Base-by-base conservation (phyloP, 352 stramenopile genomes). In the Aphanomyces cochlioides region DNA sequence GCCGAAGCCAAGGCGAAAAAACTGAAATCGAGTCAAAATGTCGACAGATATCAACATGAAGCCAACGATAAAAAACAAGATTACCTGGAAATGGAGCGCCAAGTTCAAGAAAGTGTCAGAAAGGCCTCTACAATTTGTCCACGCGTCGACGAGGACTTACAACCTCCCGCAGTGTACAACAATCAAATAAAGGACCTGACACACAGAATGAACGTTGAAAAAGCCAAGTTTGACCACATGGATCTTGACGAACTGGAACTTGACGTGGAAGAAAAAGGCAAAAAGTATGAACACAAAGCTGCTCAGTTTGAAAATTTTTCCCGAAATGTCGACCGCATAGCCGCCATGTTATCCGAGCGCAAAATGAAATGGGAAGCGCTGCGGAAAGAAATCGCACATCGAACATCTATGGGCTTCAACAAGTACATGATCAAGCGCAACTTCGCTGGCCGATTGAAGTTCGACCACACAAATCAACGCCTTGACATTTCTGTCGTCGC, bases 361-460 rank as follows among this genome's bases (percentile, higher is more conserved):
- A 85, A 91, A 66, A 77, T 76, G 3, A 81, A 88, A 59, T 95
- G 87, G 87, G 78, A 90, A 60, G 81, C 85, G 28, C 47, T 95
- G 17, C 87, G 87, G 21, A 91, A 88, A 67, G 80, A 91, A 67
- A 95, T 95, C 54, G 79, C 87, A 3, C 76, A 83, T 36, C 83
- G 84, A 13, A 95, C 85, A 36, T 92, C 82, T 8, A 81, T 89
- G 59, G 83, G 82, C 73, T 95, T 95, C 73, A 93, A 95, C 75
- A 78, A 87, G 61, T 92, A 82, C 75, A 95, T 95, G 87, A 70
- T 79, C 21, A 73, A 89, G 56, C 92, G 92, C 74, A 91, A 92
- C 68, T 95, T 95, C 71, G 87, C 85, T 8, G 87, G 87, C 19
- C 90, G 90, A 60, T 77, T 95, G 41, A 88, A 87, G 66, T 95